A percentile compares a stretch with the other conserved stretches of the same genome.
Conservation (phyloP, 2,329 filamentous ascomycete species). For the Shiraia sp. region DNA sequence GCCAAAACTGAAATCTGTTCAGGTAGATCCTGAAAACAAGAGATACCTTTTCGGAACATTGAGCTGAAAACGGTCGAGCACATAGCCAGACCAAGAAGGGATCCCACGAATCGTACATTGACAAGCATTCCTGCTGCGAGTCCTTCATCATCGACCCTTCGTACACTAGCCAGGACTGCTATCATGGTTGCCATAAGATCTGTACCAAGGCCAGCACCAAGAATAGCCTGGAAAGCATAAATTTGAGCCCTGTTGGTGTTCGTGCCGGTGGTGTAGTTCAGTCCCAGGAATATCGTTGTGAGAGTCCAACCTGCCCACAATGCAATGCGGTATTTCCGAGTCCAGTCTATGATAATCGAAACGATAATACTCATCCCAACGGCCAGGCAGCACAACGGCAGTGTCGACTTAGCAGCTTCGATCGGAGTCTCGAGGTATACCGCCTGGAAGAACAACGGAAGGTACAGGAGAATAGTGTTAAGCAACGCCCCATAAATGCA, state of each 20-base stretch:
- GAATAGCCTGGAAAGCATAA: not conserved
- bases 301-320: slow-evolving; percentile 2
- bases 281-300: not conserved
- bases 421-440: slow-evolving; percentile 42
- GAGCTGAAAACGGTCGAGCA: too few species aligned
- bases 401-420: slow-evolving; percentile 20
- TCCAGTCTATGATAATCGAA: not conserved
- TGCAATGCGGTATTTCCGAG: slow-evolving; percentile 1
- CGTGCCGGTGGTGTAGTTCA: not conserved
- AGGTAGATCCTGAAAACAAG: not conserved
- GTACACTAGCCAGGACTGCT: too few species aligned
- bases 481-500: slow-evolving; percentile 59
- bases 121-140: too few species aligned
- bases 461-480: slow-evolving; percentile 41
- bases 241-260: not conserved
- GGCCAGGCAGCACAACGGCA: not conserved
- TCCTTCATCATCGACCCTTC: too few species aligned
- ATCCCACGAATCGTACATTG: too few species aligned
- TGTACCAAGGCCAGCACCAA: not conserved
- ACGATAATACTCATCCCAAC: slow-evolving; percentile 1
- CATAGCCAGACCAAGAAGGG: too few species aligned
- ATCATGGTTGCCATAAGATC: not conserved
- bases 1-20: not conserved
- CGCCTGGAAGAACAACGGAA: slow-evolving; percentile 42
- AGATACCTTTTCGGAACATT: not conserved